A percentile compares a stretch with the other conserved stretches of the same genome.
phyloP scores from a whole-genome alignment of 306 rosid genomes.

The Astragalus membranaceus region DNA sequence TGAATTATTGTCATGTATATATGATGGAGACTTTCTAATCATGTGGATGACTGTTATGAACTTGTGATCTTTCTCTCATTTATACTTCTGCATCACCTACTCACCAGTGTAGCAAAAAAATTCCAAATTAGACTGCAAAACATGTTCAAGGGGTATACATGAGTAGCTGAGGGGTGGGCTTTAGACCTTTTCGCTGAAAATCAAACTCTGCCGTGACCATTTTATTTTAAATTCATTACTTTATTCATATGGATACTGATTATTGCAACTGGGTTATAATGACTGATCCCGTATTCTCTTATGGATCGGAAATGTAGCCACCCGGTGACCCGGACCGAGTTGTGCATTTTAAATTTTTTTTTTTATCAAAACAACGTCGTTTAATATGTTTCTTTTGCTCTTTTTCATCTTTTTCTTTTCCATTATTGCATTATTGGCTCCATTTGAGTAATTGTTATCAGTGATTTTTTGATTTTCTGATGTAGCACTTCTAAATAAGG shows the following conservation, averaged over 20 bases:
- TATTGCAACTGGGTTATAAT: background rate
- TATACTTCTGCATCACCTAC: background rate
- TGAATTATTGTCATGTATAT: background rate
- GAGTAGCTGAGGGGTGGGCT: background rate
- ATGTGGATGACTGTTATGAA: background rate
- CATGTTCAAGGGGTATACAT: background rate
- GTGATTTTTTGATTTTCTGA: no score
- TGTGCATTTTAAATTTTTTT: no score
- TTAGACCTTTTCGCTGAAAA: background rate
- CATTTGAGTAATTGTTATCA: no score
- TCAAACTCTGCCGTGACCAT: background rate
- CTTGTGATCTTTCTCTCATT: background rate
- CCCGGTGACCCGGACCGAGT: no score
- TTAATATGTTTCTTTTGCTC: no score
- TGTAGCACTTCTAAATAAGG: no score
- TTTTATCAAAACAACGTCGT: no score
- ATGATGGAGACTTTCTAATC: background rate
- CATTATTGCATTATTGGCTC: no score
- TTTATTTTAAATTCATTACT: background rate
- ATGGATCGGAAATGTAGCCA: no score
- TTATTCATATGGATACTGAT: background rate
- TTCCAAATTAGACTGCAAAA: background rate
- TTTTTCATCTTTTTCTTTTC: no score
- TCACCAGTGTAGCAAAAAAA: background rate
- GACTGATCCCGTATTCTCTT: background rate